Evolutionary conservation across 108 stramenopile species (phyloP).

Genomic region (Aurantiochytrium sp.): DNA sequence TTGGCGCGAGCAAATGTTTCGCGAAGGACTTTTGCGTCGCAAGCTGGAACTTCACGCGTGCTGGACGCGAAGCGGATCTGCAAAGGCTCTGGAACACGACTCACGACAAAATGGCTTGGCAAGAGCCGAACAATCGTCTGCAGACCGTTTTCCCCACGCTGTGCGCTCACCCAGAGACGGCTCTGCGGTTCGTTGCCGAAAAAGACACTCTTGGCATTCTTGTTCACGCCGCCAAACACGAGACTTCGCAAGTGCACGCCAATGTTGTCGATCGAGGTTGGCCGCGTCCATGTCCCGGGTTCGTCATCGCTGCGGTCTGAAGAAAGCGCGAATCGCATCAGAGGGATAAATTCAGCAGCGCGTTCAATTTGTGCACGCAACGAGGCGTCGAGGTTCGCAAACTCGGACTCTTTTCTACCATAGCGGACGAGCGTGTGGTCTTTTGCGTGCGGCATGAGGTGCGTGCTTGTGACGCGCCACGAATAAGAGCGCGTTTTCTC

Average conservation of each 20-base stretch:
- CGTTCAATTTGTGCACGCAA: background rate
- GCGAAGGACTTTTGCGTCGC: background rate
- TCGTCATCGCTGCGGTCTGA: background rate
- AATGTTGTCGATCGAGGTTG: background rate
- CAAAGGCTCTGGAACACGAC: background rate
- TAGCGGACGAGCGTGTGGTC: background rate
- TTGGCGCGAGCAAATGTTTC: background rate
- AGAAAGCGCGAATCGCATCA: background rate
- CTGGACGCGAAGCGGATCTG: background rate
- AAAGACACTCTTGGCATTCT: background rate
- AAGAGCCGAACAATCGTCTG: background rate
- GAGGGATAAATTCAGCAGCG: background rate
- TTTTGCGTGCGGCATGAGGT: background rate
- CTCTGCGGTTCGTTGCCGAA: background rate
- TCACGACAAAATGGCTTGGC: background rate
- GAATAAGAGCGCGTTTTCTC: background rate
- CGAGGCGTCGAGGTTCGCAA: background rate
- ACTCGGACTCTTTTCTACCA: background rate
- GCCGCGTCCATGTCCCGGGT: background rate
- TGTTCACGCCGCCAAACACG: background rate
- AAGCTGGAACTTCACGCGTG: background rate
- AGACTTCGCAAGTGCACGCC: background rate
- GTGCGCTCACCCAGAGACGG: background rate
- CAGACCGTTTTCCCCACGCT: background rate
- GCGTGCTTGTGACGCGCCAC: background rate